Evolutionary conservation across 306 rosid species (phyloP).

Genomic region (Lathyrus oleraceus): DNA sequence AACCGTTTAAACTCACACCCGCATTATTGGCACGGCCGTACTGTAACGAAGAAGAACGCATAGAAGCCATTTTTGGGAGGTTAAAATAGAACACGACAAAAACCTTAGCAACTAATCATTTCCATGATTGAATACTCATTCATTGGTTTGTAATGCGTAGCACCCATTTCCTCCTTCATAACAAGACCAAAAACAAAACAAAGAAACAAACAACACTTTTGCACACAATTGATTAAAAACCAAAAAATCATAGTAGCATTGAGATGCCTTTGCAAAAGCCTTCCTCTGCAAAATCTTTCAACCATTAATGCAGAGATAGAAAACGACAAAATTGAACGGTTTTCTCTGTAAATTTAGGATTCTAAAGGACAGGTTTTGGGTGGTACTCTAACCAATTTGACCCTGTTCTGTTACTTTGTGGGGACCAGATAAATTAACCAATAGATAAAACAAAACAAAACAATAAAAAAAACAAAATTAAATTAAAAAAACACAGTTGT

Average conservation of each 20-base stretch:
- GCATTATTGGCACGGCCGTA: slow-evolving; percentile 50
- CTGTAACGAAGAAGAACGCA: slow-evolving; percentile 45
- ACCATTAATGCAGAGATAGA: slow-evolving; percentile 34
- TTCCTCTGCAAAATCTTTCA: slow-evolving; percentile 18
- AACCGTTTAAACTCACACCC: slow-evolving; percentile 23
- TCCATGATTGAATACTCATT: neutral
- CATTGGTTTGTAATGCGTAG: neutral
- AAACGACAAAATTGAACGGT: neutral
- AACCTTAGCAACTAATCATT: neutral
- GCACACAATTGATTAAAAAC: neutral
- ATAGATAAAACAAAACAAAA: neutral
- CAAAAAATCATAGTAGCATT: neutral
- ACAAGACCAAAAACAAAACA: neutral
- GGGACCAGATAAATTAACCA: slow-evolving; percentile 19
- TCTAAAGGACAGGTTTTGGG: slow-evolving; percentile 23
- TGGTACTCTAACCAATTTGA: slow-evolving; percentile 18
- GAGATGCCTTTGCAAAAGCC: neutral
- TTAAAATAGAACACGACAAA: neutral
- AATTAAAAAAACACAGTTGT: neutral
- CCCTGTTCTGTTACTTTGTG: neutral
- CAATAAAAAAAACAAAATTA: neutral
- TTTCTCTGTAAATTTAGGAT: neutral
- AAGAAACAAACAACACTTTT: neutral
- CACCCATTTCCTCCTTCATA: neutral
- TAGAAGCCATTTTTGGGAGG: neutral